Base-by-base conservation (phyloP, 495 filamentous ascomycete genomes). In the Aspergillus cavernicola region DNA sequence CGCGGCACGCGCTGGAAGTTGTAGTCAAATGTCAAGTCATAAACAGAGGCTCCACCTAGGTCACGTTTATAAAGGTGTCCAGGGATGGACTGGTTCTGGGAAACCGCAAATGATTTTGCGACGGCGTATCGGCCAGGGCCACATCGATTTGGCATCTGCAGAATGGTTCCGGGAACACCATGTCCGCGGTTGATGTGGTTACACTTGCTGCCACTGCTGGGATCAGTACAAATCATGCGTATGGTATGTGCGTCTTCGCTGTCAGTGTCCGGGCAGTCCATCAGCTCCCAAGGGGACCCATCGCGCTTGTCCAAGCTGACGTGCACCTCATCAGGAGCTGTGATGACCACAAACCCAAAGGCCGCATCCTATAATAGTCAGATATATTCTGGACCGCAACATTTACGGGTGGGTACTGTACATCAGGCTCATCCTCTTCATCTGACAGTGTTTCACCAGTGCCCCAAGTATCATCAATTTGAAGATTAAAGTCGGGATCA, bases 51-150 rank as follows among this genome's bases (percentile, higher is more conserved):
- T 0, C 43, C 15, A 0, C 0, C 41, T 6, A 39, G 22, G 8
- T 50, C 46, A 16, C 49, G 52, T 15, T 56, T 51, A 11, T 33
- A 38, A 4, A 62, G 55, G 22, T 57, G 50, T 1, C 40, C 38
- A 3, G 63, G 61, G 0, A 66, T 39, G 0, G 37, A 42, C 39
- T 69, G 55, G 43, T 69, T 24, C 39, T 9, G 0, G 36, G 37
- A 32, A 28, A 41, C 19, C 18, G 11, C 11, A 46, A 74, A 49
- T 6, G 23, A 41, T 10, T 67, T 59, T 4, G 65, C 68, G 1
- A 76, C 59, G 22, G 73, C 71, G 45, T 76, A 76, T 31, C 58
- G 62, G 6, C 66, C 63, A 0, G 63, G 63, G 2, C 72, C 70
- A 48, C 71, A 75, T 4, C 49, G 26, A n/a, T 32, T 13, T 0